A percentile compares a stretch with the other conserved stretches of the same genome.
phyloP scores from a whole-genome alignment of 768 basidiomycete genomes.

The Kondoa subrosea region DNA sequence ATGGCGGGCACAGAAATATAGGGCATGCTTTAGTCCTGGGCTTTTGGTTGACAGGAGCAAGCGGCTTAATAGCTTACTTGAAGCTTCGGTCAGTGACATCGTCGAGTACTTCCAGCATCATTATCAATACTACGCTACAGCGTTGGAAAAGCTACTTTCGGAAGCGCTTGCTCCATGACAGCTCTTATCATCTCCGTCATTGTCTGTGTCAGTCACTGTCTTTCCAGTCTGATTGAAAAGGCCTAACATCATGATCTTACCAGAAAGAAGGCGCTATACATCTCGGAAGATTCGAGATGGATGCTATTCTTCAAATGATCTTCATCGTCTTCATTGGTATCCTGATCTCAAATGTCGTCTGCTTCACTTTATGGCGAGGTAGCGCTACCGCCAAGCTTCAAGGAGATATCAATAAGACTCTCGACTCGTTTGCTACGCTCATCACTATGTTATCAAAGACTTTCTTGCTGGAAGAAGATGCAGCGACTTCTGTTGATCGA shows the following conservation, averaged over 20 bases:
- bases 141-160: slow-evolving; percentile 64
- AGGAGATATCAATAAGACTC: slow-evolving; percentile 50
- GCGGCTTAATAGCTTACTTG: slow-evolving; percentile 38
- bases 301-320: slow-evolving; percentile 23
- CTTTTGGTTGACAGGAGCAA: slow-evolving; percentile 64
- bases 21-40: slow-evolving; percentile 54
- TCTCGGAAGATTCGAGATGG: slow-evolving; percentile 20
- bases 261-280: slow-evolving; percentile 26
- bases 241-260: slow-evolving; percentile 20
- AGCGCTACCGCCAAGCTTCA: slow-evolving; percentile 71
- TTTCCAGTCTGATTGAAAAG: not conserved
- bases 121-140: slow-evolving; percentile 80
- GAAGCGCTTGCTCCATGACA: slow-evolving; percentile 34
- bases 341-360: slow-evolving; percentile 62
- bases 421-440: slow-evolving; percentile 75
- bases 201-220: not conserved
- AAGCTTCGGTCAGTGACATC: not conserved
- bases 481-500: slow-evolving; percentile 27
- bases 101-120: slow-evolving; percentile 47
- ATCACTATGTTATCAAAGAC: slow-evolving; percentile 62
- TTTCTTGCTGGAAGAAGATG: slow-evolving; percentile 61
- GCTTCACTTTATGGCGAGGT: slow-evolving; percentile 66
- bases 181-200: slow-evolving; percentile 29
- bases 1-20: slow-evolving; percentile 50
- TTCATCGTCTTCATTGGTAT: slow-evolving; percentile 58